Evolutionary conservation across 495 filamentous ascomycete genomes (phyloP), one percentile per base, ranked within the genome.

Genomic region (Pseudevernia furfuracea): DNA sequence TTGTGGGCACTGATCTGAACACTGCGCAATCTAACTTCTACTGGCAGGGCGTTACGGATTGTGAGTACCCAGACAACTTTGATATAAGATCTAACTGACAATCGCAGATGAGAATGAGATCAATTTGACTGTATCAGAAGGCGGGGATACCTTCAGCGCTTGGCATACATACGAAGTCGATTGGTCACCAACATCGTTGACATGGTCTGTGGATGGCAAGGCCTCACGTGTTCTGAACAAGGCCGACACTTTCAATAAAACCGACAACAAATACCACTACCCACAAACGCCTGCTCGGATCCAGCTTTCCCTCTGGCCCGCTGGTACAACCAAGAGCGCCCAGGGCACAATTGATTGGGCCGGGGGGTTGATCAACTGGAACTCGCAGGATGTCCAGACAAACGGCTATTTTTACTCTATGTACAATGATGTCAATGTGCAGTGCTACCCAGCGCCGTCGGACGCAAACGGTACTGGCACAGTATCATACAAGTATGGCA

Each of bases 261-360:
- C 89, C 10, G 71, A 84, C 67, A 89, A 93, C 74, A 85, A 84
- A 70, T 98, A 87, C 84, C 79, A 88, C 69, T 98, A 83, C 81
- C 94, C 94, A 23, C 94, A 97, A 77, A 96, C 91, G 4, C 94
- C 94, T 4, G 75, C 95, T n/a, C 89, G 94, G 67, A 83, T 98
- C 59, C 89, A 97, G 78, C 80, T 98, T 66, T 97, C 95, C 17
- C 84, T 97, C 72, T 98, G 94, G 94, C 95, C 94, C 64, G 94
- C 90, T 67, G 94, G 94, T 70, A 81, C 87, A 56, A 74, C 85
- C 28, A 81, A 83, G 74, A 96, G 96, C 72, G 89, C 83, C 36
- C 62, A 86, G 70, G 94, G 95, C 65, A 97, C 94, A 21, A 84
- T 96, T 66, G 82, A 84, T 57, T 98, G 94, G 94, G 88, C 94